Evolutionary conservation across 108 stramenopile species (phyloP), one percentile per base, ranked within the genome.

Genomic region (Seminavis robusta): DNA sequence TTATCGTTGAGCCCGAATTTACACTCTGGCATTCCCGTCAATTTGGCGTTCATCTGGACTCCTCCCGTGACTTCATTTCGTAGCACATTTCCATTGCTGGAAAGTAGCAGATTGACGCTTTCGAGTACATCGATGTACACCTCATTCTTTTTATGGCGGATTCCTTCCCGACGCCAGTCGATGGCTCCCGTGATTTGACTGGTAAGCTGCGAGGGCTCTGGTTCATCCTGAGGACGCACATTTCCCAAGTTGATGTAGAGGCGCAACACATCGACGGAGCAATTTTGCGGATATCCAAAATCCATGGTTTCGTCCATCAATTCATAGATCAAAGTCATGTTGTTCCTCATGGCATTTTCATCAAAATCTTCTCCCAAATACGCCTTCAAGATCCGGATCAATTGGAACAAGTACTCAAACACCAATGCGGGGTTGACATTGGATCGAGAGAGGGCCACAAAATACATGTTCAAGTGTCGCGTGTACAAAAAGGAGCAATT

Each of bases 1-100:
- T 98, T 98, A 64, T 99, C 99, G 60, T 99, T 99, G 36, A 99
- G 71, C 39, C 99, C 99, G 25, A 99, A 92, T 76, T 99, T 99
- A 21, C 98, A 84, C 65, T 98, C 97, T 23, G 97, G 97, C 97
- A 96, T 94, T 21, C 98, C 99, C 2, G 94, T 94, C n/a, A 99
- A 72, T 56, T 94, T 91, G 19, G 97, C 95, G 62, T 97, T 96
- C 97, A 99, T 98, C 67, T 94, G 90, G 10, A 99, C 95, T 38
- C 76, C 77, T 34, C 97, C 99, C 29, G 89, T 92, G 13, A 98
- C 97, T 70, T 98, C 97, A 38, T 90, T 93, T 31, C 96, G 68
- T 55, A 99, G 59, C n/a, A 98, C 69, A 37, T 39, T 76, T 45
- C 97, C 97, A n/a, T 84, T 92, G 17, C 76, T 71, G 6, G 90